Base-by-base conservation (phyloP, 495 filamentous ascomycete species). In the Podospora sp. region DNA sequence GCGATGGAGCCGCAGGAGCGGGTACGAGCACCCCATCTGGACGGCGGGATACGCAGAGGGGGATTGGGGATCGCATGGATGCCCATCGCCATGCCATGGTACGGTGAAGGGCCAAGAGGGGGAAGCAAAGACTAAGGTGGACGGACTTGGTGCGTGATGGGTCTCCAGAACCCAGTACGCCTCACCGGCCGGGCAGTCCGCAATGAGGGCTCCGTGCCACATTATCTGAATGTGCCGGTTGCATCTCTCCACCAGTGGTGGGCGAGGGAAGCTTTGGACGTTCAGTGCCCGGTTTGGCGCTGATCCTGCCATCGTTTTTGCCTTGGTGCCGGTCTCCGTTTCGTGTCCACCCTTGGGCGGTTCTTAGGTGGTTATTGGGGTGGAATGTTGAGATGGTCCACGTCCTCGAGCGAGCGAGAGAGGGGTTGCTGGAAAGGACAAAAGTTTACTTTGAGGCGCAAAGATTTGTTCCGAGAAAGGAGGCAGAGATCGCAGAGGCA, bases 131-230 rank as follows among this genome's bases (percentile, higher is more conserved):
- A 25, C 29, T 63, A 63, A 46, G 60, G 66, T 58, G 60, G 6
- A 75, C 73, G 20, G 62, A 84, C 80, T 85, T 3, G 86, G 85
- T 56, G 86, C 82, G 65, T 87, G 85, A 69, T 83, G 79, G 33
- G 84, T 86, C 74, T 88, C 86, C 58, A 88, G 71, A n/a, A 85
- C 85, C 85, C 85, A 86, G 75, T 81, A 86, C 4, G 77, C 84
- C 36, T 84, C 79, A 64, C 76, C 81, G 14, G 85, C 85, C n/a
- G 75, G 67, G 63, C 69, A 72, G 46, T 86, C 84, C 12, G 84
- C 85, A 62, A 87, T 82, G 64, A 80, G 75, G 35, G 83, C 73
- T 58, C 76, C 79, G 40, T 83, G 73, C 79, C 81, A 86, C 71
- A 82, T 84, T 62, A 88, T 77, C 66, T 80, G 80, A 25, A 88